Evolutionary conservation across 106 monocot genomes (phyloP), one percentile per base, ranked within the genome.

Genomic region (Dioscorea dumetorum): DNA sequence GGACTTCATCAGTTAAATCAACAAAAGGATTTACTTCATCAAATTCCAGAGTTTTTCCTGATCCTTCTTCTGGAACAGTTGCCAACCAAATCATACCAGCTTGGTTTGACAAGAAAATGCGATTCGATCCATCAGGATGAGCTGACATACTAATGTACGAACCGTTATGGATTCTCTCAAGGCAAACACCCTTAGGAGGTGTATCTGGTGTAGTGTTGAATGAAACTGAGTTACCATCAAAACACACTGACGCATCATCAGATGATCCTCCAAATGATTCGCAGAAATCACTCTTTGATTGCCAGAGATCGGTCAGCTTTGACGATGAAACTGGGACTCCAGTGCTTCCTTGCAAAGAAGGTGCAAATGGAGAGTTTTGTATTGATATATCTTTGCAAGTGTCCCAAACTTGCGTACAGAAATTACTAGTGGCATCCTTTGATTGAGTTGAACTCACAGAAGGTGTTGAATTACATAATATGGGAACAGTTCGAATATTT

Each of bases 121-220:
- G 87, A 70, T 92, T 85, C 28, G 97, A 99, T 18, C 97, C 97
- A 63, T 99, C 97, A 22, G 97, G 97, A 48, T 99, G 97, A 52
- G 92, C 63, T 14, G 66, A 82, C 84, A 99, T 80, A 67, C 80
- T 82, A 23, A 92, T 77, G 64, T 84, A 99, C 0, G 88, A 77
- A 22, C 82, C 92, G 64, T 89, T 87, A 59, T 77, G 68, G 16
- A 99, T 82, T 67, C 82, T 86, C 75, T 99, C 97, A 5, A 99
- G 70, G 66, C 97, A 99, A 18, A 99, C 5, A 8, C 97, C 97
- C 64, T 87, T 87, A 24, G 95, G 85, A n/a, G 82, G 50, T 34
- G 75, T 75, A 67, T 63, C 69, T 71, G 50, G 23, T 32, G 84
- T 77, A 35, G 11, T 67, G 64, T 92, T 99, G 50, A 89, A 80